Percentiles rank a stretch among this genome's conserved stretches.
phyloP scores from a whole-genome alignment of 2,329 filamentous ascomycete species.

The Orbilia brochopaga region DNA sequence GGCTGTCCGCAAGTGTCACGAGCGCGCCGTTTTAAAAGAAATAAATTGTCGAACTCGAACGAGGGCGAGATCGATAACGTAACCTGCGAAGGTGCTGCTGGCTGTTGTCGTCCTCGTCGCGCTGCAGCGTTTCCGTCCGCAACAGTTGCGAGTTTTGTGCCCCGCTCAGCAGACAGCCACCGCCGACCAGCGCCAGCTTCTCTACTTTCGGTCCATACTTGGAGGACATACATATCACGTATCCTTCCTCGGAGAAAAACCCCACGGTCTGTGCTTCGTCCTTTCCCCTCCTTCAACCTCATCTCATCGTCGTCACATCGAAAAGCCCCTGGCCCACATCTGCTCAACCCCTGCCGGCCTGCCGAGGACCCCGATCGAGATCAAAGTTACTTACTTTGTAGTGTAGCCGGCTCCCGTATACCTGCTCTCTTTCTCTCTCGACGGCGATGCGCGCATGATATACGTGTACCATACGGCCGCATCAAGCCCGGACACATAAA shows the following conservation, averaged over 20 bases:
- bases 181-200: conserved; percentile 11
- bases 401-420: neutral
- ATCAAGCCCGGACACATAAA: neutral
- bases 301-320: neutral
- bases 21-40: conserved; percentile 8
- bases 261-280: neutral
- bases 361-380: neutral
- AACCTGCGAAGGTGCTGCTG: neutral
- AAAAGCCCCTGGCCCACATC: neutral
- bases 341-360: neutral
- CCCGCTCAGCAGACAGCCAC: conserved; percentile 1
- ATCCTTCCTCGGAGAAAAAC: neutral
- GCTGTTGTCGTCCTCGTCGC: neutral
- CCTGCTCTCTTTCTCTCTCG: too few relatives aligned
- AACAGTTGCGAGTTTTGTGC: conserved; percentile 1
- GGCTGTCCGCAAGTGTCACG: conserved; percentile 40
- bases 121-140: neutral
- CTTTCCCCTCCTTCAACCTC: neutral
- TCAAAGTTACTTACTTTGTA: too few relatives aligned
- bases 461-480: neutral
- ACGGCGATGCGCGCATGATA: neutral
- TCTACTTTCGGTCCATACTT: neutral
- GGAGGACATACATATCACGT: neutral
- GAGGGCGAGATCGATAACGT: neutral
- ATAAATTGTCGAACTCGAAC: neutral